Evolutionary conservation across 345 rosid genomes (phyloP).

Genomic region (Combretum micranthum): DNA sequence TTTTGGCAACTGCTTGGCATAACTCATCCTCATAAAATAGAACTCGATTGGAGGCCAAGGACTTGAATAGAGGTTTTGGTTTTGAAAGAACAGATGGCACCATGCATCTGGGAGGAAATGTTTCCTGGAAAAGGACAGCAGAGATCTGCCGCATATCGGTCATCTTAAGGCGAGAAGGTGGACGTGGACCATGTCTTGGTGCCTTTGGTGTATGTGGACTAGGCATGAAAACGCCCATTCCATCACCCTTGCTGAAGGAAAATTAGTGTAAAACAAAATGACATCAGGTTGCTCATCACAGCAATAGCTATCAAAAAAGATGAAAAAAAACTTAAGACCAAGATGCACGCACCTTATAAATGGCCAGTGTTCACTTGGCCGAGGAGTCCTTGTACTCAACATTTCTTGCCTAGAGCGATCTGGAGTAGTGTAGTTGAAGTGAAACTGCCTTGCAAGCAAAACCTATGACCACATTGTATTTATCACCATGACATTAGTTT

Average conservation of each 20-base stretch:
- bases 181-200: constrained; percentile 88
- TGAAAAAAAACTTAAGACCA: background rate
- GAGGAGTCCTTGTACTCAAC: constrained; percentile 67
- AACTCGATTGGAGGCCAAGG: constrained; percentile 66
- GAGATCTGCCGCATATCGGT: constrained; percentile 77
- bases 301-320: background rate
- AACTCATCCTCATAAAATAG: constrained; percentile 89
- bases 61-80: constrained; percentile 68
- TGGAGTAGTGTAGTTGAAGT: constrained; percentile 91
- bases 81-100: constrained; percentile 79
- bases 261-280: background rate
- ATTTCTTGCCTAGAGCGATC: constrained; percentile 84
- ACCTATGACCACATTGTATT: constrained; percentile 37
- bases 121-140: constrained; percentile 87
- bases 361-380: constrained; percentile 80
- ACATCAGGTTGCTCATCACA: background rate
- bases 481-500: background rate
- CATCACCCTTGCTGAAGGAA: constrained; percentile 57
- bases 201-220: constrained; percentile 89
- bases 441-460: constrained; percentile 61
- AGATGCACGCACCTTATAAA: constrained; percentile 40
- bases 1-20: constrained; percentile 96
- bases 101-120: constrained; percentile 66
- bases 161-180: constrained; percentile 62
- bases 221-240: constrained; percentile 27